These are phyloP conservation scores for Mycosarcoma maydis DNA, from an alignment of 1,284 basidiomycete genomes.

Conservation along the genomic window DNA sequence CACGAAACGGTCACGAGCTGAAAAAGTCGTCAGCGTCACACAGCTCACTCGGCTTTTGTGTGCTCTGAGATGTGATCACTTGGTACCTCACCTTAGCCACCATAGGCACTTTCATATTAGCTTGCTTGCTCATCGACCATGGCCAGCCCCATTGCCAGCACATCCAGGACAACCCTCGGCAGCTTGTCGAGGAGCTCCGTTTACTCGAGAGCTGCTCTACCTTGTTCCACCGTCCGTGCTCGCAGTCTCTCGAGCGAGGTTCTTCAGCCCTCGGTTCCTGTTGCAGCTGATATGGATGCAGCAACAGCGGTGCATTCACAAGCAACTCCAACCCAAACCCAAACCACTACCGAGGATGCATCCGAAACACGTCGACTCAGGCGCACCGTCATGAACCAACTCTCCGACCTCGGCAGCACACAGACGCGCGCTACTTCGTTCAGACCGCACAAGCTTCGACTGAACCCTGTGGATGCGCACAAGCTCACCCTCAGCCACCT, in stretches of 20 bases:
- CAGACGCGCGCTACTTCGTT: slow-evolving; percentile 77
- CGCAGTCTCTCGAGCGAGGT: slow-evolving; percentile 19
- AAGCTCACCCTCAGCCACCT: slow-evolving; percentile 86
- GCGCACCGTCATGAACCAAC: slow-evolving; percentile 71
- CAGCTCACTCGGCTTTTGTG: background rate
- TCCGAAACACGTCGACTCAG: slow-evolving; percentile 40
- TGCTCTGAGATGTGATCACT: background rate
- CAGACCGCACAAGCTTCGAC: slow-evolving; percentile 78
- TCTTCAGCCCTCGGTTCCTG: slow-evolving; percentile 2
- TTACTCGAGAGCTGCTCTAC: slow-evolving; percentile 3
- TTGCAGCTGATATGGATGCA: background rate
- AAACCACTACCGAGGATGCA: slow-evolving; percentile 19
- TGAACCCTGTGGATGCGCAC: slow-evolving; percentile 74
- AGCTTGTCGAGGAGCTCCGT: slow-evolving; percentile 25
- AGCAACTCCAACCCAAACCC: too few relatives aligned
- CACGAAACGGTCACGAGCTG: too few relatives aligned
- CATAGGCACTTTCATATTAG: too few relatives aligned
- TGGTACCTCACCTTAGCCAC: background rate
- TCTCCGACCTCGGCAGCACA: slow-evolving; percentile 80
- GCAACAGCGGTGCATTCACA: background rate
- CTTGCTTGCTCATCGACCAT: slow-evolving; percentile 23
- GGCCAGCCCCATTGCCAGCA: slow-evolving; percentile 51
- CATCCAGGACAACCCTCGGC: slow-evolving; percentile 43
- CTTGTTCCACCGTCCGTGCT: slow-evolving; percentile 4
- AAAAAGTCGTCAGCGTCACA: too few relatives aligned